Evolutionary conservation across 208 protist genomes (phyloP).

Genomic region (Leishmania amazonensis): DNA sequence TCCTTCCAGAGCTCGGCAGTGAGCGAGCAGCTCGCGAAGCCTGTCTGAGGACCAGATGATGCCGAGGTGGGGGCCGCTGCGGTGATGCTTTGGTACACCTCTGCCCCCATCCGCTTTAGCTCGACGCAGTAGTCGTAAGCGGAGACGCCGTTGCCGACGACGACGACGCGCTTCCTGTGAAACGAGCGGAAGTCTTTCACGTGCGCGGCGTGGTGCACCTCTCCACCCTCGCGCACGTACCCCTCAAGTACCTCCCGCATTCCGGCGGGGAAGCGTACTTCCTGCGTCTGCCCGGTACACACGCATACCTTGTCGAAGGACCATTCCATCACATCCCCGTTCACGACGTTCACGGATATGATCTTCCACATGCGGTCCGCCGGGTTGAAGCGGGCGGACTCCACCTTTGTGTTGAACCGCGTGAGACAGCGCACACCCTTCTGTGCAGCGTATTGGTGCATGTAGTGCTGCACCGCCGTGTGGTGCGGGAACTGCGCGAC

Average conservation of each 20-base stretch:
- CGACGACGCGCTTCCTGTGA: slow-evolving; percentile 71
- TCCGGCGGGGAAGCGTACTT: slow-evolving; percentile 65
- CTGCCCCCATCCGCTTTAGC: slow-evolving; percentile 62
- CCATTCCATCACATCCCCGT: slow-evolving; percentile 90
- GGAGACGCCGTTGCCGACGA: slow-evolving; percentile 82
- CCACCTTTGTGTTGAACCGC: slow-evolving; percentile 90
- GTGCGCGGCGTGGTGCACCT: slow-evolving; percentile 83
- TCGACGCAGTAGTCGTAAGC: slow-evolving; percentile 85
- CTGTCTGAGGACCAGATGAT: neutral
- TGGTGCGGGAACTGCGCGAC: slow-evolving; percentile 88
- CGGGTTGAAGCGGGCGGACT: slow-evolving; percentile 68
- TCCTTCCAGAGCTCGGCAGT: slow-evolving; percentile 11
- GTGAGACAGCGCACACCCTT: slow-evolving; percentile 73
- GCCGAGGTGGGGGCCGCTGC: neutral
- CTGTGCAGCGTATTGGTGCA: slow-evolving; percentile 66
- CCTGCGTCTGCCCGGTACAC: slow-evolving; percentile 85
- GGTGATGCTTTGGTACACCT: slow-evolving; percentile 76
- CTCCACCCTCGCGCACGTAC: slow-evolving; percentile 61
- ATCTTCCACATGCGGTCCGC: slow-evolving; percentile 64
- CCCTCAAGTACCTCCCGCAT: slow-evolving; percentile 42
- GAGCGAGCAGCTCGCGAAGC: neutral
- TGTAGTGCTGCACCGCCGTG: slow-evolving; percentile 77
- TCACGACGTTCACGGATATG: slow-evolving; percentile 87
- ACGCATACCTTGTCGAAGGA: slow-evolving; percentile 87
- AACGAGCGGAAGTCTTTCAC: slow-evolving; percentile 87